Conservation (phyloP, 1,284 basidiomycete genomes). For the Neonothopanus nambi region DNA sequence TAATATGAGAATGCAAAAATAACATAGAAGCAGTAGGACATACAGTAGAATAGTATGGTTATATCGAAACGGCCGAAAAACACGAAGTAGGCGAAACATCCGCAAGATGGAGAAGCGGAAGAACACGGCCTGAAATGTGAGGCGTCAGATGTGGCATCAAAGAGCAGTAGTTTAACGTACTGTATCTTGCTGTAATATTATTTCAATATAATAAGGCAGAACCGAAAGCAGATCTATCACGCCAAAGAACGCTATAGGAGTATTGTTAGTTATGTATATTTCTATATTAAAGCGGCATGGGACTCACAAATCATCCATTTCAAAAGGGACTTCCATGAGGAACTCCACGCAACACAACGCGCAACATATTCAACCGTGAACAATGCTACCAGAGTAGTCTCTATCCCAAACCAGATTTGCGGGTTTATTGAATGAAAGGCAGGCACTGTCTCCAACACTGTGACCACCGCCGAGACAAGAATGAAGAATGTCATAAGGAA, state of each 20-base stretch:
- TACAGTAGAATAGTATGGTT: constrained; percentile 80
- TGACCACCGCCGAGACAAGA: constrained; percentile 73
- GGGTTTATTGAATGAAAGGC: constrained; percentile 72
- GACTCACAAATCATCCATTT: constrained; percentile 71
- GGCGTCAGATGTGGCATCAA: constrained; percentile 8
- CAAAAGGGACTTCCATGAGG: constrained; percentile 56
- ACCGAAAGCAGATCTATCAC: constrained; percentile 85
- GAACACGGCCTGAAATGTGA: constrained; percentile 59
- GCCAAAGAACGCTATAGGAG: constrained; percentile 72
- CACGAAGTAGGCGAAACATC: constrained; percentile 81
- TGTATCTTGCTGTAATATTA: constrained; percentile 82
- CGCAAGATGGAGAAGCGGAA: constrained; percentile 87
- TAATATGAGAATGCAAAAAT: background rate
- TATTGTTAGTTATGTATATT: constrained; percentile 9
- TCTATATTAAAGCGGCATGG: background rate
- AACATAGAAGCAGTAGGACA: constrained; percentile 27
- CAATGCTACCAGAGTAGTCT: constrained; percentile 74
- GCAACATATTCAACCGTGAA: constrained; percentile 82
- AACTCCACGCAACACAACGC: constrained; percentile 65
- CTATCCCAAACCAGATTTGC: constrained; percentile 81
- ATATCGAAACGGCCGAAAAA: constrained; percentile 86
- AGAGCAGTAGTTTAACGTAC: constrained; percentile 41
- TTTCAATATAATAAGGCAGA: constrained; percentile 84
- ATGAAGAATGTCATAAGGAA: constrained; percentile 65
- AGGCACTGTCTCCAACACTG: constrained; percentile 83